Conservation (phyloP, 2,329 filamentous ascomycete genomes). For the Aspergillus persii region DNA sequence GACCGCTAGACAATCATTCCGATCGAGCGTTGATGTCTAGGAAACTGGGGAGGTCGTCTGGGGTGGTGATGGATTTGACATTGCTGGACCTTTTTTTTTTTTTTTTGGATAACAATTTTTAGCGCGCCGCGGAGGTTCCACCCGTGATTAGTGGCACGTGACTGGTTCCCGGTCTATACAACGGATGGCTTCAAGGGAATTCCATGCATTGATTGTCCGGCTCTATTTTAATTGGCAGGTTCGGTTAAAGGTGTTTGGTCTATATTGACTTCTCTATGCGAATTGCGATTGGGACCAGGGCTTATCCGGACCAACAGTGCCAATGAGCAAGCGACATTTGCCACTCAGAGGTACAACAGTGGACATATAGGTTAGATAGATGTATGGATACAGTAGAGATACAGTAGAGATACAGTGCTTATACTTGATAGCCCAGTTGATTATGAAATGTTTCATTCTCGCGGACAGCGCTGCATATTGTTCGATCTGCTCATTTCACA, state of each 20-base stretch:
- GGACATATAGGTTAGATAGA: too few relatives aligned
- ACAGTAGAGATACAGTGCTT: not conserved
- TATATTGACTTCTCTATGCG: not conserved
- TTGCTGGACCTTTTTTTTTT: slow-evolving; percentile 13
- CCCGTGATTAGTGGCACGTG: slow-evolving; percentile 21
- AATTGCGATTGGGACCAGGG: not conserved
- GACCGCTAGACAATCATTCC: slow-evolving; percentile 22
- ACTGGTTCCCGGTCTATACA: not conserved
- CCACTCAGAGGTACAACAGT: not conserved
- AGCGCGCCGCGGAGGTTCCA: slow-evolving; percentile 23
- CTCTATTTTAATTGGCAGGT: not conserved
- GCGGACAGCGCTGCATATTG: not conserved
- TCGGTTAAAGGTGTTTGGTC: not conserved
- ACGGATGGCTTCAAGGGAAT: not conserved
- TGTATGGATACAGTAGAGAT: too few relatives aligned
- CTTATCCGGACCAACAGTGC: not conserved
- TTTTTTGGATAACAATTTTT: slow-evolving; percentile 29
- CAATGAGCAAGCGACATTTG: not conserved
- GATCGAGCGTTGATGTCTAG: not conserved
- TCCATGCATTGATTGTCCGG: not conserved
- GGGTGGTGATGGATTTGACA: slow-evolving; percentile 8
- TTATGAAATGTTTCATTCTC: not conserved
- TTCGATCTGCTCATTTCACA: not conserved
- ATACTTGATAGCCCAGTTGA: not conserved
- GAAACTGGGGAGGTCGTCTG: not conserved